phyloP scores from a whole-genome alignment of 768 basidiomycete genomes.

The Collybiopsis confluens region DNA sequence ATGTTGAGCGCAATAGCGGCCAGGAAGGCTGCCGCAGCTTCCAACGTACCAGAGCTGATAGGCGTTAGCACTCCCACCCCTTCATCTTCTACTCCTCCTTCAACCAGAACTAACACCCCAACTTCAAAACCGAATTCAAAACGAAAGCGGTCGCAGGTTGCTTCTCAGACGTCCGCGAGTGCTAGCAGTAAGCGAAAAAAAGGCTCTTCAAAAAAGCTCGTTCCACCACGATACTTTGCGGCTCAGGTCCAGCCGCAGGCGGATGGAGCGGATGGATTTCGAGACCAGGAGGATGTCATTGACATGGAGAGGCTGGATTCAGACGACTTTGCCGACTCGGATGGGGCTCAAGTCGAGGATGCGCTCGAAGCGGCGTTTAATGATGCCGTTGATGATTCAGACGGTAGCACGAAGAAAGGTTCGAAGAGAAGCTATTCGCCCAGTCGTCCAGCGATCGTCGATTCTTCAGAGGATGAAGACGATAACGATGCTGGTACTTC shows the following conservation, averaged over 20 bases:
- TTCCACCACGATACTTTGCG: slow-evolving; percentile 29
- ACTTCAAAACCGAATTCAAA: slow-evolving; percentile 19
- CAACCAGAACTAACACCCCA: slow-evolving; percentile 5
- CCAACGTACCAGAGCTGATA: slow-evolving; percentile 10
- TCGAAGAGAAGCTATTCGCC: slow-evolving; percentile 47
- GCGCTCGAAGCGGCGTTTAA: slow-evolving; percentile 3
- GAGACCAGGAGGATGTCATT: slow-evolving; percentile 33
- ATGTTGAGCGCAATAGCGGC: slow-evolving; percentile 78
- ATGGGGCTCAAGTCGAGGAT: slow-evolving; percentile 5
- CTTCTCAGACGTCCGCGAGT: slow-evolving; percentile 15
- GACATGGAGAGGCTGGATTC: slow-evolving; percentile 33
- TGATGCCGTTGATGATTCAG: slow-evolving; percentile 11
- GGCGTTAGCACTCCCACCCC: slow-evolving; percentile 12
- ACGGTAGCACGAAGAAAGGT: slow-evolving; percentile 17
- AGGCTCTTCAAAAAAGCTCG: slow-evolving; percentile 15
- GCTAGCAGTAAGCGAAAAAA: slow-evolving; percentile 26
- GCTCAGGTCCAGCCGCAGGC: background rate
- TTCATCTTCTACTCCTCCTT: slow-evolving; percentile 6
- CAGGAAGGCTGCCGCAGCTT: slow-evolving; percentile 49
- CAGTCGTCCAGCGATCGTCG: slow-evolving; percentile 37
- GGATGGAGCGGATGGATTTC: slow-evolving; percentile 24
- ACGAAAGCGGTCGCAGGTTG: slow-evolving; percentile 42
- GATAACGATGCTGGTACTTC: slow-evolving; percentile 13
- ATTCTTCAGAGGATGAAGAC: slow-evolving; percentile 48
- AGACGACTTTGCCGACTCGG: slow-evolving; percentile 16